Percentiles rank a stretch among this genome's conserved stretches.
Conservation (phyloP, 2,329 filamentous ascomycete species). For the Neurospora crassa region DNA sequence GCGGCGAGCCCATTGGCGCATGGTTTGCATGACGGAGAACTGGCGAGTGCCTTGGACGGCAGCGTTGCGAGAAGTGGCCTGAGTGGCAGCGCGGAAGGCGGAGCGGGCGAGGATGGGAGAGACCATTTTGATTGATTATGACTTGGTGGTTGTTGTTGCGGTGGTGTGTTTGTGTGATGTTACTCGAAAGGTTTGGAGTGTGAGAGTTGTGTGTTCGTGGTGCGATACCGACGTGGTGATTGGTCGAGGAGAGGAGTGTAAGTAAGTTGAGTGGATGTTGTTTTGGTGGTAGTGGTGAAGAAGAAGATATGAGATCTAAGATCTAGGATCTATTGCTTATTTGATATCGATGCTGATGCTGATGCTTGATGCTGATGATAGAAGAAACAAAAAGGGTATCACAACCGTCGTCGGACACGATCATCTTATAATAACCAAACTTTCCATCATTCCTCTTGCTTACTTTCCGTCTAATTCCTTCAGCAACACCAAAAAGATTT, state of each 20-base stretch:
- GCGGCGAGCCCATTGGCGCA: constrained; percentile 26
- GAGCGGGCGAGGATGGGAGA: constrained; percentile 26
- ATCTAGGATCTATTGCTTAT: not conserved
- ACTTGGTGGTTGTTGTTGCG: not conserved
- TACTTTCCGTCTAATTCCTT: not conserved
- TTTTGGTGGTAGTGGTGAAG: not conserved
- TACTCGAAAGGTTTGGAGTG: not conserved
- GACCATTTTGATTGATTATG: not conserved
- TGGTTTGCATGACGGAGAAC: constrained; percentile 27
- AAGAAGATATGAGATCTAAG: not conserved
- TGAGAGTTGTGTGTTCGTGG: not conserved
- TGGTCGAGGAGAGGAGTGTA: not conserved
- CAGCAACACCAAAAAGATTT: constrained; percentile 6
- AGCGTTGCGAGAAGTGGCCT: constrained; percentile 15
- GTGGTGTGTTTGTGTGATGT: not conserved
- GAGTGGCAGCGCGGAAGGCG: constrained; percentile 23
- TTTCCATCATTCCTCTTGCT: not conserved
- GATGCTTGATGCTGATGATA: constrained; percentile 9
- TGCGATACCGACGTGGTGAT: not conserved
- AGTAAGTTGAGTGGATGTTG: not conserved
- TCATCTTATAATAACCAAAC: constrained; percentile 6
- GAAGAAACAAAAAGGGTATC: not conserved
- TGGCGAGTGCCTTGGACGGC: constrained; percentile 12
- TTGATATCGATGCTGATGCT: not conserved
- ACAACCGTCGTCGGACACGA: not conserved